Evolutionary conservation across 345 rosid genomes (phyloP).

Genomic region (Camelina sativa): DNA sequence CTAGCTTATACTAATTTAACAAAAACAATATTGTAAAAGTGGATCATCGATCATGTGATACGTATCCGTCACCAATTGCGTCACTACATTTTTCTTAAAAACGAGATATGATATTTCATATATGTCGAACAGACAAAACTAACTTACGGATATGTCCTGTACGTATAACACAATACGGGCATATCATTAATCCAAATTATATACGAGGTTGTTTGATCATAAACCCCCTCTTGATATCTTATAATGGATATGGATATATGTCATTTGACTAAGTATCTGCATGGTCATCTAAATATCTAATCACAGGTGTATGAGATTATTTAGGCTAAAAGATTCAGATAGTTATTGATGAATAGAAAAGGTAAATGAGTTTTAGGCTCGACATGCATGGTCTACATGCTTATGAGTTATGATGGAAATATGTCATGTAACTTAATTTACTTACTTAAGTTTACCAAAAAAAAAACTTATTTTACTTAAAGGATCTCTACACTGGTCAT

Average conservation of each 20-base stretch:
- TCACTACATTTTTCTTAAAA: neutral
- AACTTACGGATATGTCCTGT: neutral
- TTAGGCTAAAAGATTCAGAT: neutral
- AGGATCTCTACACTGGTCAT: too few species aligned
- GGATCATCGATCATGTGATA: slow-evolving; percentile 11
- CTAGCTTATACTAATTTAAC: neutral
- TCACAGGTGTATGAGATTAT: neutral
- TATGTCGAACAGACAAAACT: neutral
- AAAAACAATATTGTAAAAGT: slow-evolving; percentile 1
- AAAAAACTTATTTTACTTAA: too few species aligned
- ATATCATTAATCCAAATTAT: neutral
- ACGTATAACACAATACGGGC: too few species aligned
- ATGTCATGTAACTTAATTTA: too few species aligned
- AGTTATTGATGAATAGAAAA: neutral
- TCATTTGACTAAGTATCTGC: neutral
- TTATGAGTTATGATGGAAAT: too few species aligned
- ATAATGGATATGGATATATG: neutral
- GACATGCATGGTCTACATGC: too few species aligned
- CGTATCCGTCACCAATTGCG: slow-evolving; percentile 23
- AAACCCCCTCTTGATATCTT: neutral
- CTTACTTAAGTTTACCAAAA: too few species aligned
- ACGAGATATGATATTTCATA: neutral
- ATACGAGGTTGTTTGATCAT: neutral
- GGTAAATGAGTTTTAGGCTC: neutral
- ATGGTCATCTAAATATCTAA: neutral